Conservation (phyloP, 2,329 filamentous ascomycete genomes). For the Cercospora sesami region DNA sequence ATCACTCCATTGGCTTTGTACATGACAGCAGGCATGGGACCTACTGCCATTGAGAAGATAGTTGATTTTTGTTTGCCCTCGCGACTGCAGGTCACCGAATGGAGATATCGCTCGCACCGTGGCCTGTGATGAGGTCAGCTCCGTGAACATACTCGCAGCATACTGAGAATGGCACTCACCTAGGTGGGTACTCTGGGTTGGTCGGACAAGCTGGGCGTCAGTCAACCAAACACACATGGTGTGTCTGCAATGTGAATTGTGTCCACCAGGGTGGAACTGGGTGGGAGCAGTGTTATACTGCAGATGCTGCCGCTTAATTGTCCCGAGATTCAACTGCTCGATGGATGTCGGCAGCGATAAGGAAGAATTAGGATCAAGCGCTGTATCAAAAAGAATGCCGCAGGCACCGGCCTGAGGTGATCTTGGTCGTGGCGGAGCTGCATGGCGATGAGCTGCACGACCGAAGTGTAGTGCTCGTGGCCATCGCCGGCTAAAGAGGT, state of each 20-base stretch:
- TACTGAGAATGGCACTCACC: constrained; percentile 19
- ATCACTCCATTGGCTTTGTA: constrained; percentile 33
- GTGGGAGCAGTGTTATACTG: constrained; percentile 21
- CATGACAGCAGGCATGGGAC: constrained; percentile 24
- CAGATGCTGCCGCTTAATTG: constrained; percentile 19
- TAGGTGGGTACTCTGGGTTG: constrained; percentile 33
- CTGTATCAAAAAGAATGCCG: constrained; percentile 10
- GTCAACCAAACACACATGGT: constrained; percentile 34
- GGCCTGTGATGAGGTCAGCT: constrained; percentile 26
- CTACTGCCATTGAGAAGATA: constrained; percentile 18
- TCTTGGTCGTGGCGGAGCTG: constrained; percentile 16
- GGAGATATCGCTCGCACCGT: constrained; percentile 38
- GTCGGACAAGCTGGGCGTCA: constrained; percentile 32
- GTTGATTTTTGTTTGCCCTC: constrained; percentile 18
- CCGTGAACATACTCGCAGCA: constrained; percentile 4
- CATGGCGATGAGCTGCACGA: constrained; percentile 10
- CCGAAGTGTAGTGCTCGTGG: constrained; percentile 11
- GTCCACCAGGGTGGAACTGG: constrained; percentile 26
- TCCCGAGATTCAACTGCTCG: constrained; percentile 16
- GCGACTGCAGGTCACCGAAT: constrained; percentile 35
- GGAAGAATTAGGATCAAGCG: constrained; percentile 15
- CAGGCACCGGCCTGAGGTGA: constrained; percentile 13
- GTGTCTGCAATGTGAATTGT: constrained; percentile 24
- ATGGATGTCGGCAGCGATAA: constrained; percentile 22
- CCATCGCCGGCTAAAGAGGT: constrained; percentile 13